Evolutionary conservation across 2,329 filamentous ascomycete genomes (phyloP), one percentile per base, ranked within the genome.

Genomic region (Fusarium lyarnte): DNA sequence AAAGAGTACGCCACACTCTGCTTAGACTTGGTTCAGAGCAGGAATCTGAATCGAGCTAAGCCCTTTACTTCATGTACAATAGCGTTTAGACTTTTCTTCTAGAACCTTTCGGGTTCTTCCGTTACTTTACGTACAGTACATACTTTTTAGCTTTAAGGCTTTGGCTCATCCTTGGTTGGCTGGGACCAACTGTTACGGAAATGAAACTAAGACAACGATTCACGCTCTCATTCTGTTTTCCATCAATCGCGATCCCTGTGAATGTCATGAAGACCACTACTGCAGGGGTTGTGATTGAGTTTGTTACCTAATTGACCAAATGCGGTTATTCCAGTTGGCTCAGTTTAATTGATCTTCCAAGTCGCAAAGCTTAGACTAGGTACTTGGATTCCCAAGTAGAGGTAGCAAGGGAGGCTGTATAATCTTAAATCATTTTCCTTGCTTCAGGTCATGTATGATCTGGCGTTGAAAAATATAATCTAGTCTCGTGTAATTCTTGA

Each of bases 41-140:
- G 57, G 54, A 52, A 54, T 47, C 43, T 41, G 53, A 36, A 23
- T 38, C 17, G 43, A 52, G 45, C 69, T 55, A 38, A 65, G 58
- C 51, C 38, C 58, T 65, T 36, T 17, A 45, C 25, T 45, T 59
- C 58, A 43, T 72, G 58, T 70, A 45, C 57, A 63, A 53, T 53
- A 61, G 35, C 25, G 42, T 53, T 70, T 66, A 58, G 36, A 66
- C 55, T 70, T 58, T 63, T 54, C 47, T 49, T 70, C 45, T 46
- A 51, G 66, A 70, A 58, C 57, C 29, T 29, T 42, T 47, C 21
- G 23, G 31, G 46, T 41, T 54, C 23, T 43, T 46, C 31, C 49
- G n/a, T 52, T 53, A 38, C 49, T 52, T 6, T 29, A 29, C 27
- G 21, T 31, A 33, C 31, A 12, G 25, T 52, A 53, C 33, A 53